Base-by-base conservation (phyloP, 164 flowering plant genomes). In the Platanus orientalis region DNA sequence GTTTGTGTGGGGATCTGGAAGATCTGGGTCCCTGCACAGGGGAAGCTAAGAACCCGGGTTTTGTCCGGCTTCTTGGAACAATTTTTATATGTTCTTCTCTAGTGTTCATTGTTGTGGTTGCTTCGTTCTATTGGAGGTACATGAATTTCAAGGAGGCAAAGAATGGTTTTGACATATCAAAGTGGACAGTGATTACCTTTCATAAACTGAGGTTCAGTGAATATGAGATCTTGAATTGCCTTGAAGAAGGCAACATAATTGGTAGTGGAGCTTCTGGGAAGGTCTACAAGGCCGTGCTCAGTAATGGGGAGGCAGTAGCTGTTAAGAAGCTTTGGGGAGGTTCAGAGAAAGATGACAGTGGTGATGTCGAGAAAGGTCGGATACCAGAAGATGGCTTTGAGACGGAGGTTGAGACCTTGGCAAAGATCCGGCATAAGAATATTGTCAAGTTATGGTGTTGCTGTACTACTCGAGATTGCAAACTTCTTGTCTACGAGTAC, bases 361-460 rank as follows among this genome's bases (percentile, higher is more conserved):
- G 21, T 2, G 69, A n/a, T n/a, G n/a, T n/a, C n/a, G 51, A 30
- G 39, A 34, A 34, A 5, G 39, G 39, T 10, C 5, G 39, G 23
- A 45, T 48, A 29, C 76, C 53, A 34, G 84, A 83, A 34, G 77
- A 77, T 50, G 81, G 81, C 0, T 87, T 87, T 50, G 79, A 74
- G 39, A 85, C 90, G 2, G 93, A 87, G 75, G 84, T 85, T 20
- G 83, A 75, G 52, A 87, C 90, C 0, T 69, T 87, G 50, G 93
- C 90, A 27, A 85, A 82, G 71, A 85, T 87, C 28, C 70, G 93
- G 71, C 93, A n/a, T n/a, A n/a, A n/a, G n/a, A n/a, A n/a, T n/a
- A n/a, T n/a, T n/a, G n/a, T n/a, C n/a, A n/a, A n/a, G n/a, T n/a
- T n/a, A n/a, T n/a, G n/a, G n/a, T n/a, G n/a, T n/a, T n/a, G n/a